Base-by-base conservation (phyloP, 2,329 filamentous ascomycete genomes). In the Lecanoromycetidae sp. region DNA sequence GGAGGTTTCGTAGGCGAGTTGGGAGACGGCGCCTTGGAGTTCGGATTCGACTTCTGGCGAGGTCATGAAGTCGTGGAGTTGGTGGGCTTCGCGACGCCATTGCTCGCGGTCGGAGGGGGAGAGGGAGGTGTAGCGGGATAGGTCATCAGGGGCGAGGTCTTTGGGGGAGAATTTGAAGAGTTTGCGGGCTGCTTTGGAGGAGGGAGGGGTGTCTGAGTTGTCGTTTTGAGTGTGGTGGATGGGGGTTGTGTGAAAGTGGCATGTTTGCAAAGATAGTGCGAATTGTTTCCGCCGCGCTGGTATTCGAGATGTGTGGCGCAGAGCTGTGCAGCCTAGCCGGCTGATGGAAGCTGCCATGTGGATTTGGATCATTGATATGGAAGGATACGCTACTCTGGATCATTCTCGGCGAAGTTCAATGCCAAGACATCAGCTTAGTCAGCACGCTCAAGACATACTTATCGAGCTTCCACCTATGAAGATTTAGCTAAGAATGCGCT, bases 41-140 rank as follows among this genome's bases (percentile, higher is more conserved):
- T 50, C 25, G 4, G 53, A 54, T 15, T 47, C 38, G 3, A 52
- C 39, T 33, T 44, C 43, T 10, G 61, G 55, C 22, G 65, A 56
- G 46, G 66, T 66, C 55, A 60, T 66, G 46, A 66, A 56, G 35
- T 62, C 60, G 25, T 66, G 60, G n/a, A 62, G 52, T 30, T 56
- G 55, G 43, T 53, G 58, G 40, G 64, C 63, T 48, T 63, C 60
- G 17, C 57, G 55, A 48, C 66, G 61, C 44, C 66, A 67, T 20
- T 60, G 22, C 15, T 19, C 32, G 25, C 46, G 49, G 30, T 53
- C 48, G 36, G 45, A 27, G 25, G 41, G 45, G 7, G 51, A 39
- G 8, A 53, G 44, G 6, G 34, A 27, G n/a, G 46, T 30, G 30
- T 55, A 55, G 37, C 41, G 17, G 19, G 48, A 29, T 6, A 34